Evolutionary conservation across 2,329 filamentous ascomycete species (phyloP).

Genomic region (Blastomyces parvus): DNA sequence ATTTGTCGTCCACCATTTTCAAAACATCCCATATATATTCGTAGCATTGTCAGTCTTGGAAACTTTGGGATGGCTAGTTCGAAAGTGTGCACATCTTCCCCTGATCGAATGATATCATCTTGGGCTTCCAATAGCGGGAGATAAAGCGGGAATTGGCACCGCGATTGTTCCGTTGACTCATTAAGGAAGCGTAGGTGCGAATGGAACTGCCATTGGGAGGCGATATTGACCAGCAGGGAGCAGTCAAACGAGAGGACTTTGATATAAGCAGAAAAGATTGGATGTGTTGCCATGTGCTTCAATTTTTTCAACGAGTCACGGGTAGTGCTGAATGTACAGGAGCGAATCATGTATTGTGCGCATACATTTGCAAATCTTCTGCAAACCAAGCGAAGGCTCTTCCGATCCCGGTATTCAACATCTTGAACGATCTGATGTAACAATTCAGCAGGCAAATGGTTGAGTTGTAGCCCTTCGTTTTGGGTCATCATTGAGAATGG

Average conservation of each 20-base stretch:
- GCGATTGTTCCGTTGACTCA: background rate
- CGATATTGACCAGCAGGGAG: slow-evolving; percentile 2
- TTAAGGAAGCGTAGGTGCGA: background rate
- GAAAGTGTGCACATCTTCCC: background rate
- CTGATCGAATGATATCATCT: background rate
- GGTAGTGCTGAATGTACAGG: slow-evolving; percentile 5
- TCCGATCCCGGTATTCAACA: background rate
- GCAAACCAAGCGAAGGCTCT: slow-evolving; percentile 7
- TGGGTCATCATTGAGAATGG: background rate
- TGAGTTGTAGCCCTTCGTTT: background rate
- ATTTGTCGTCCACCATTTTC: background rate
- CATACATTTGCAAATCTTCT: slow-evolving; percentile 8
- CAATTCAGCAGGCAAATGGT: background rate
- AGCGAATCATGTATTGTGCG: background rate
- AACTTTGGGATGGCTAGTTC: background rate
- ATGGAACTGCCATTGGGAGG: background rate
- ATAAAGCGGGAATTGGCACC: background rate
- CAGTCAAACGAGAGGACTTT: slow-evolving; percentile 5
- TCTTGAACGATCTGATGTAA: background rate
- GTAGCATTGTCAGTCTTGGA: background rate
- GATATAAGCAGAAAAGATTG: slow-evolving; percentile 7
- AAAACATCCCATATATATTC: slow-evolving; percentile 6
- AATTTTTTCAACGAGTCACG: slow-evolving; percentile 2
- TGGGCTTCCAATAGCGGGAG: background rate
- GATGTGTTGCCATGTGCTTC: slow-evolving; percentile 6